Percentiles rank a stretch among this genome's conserved stretches.
These are phyloP conservation scores for Cucumis hystrix DNA, from an alignment of 306 rosid species.

Conservation along the genomic window DNA sequence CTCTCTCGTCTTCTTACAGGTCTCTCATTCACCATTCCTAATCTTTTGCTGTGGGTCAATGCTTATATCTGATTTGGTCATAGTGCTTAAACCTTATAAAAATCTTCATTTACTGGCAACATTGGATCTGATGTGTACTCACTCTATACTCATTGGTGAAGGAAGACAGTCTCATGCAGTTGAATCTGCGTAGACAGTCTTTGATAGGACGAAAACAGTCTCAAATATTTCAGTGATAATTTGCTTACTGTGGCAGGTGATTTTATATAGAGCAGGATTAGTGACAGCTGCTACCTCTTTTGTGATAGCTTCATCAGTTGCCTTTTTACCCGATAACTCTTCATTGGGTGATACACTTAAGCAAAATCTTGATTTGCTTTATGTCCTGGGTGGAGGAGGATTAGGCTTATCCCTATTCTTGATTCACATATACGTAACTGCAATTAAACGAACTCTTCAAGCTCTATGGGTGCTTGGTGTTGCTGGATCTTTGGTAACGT, in stretches of 20 bases:
- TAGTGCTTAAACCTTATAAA: background rate
- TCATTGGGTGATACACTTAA: slow-evolving; percentile 18
- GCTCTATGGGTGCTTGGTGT: slow-evolving; percentile 76
- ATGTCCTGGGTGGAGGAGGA: slow-evolving; percentile 52
- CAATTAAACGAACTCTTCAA: slow-evolving; percentile 77
- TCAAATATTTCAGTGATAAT: slow-evolving; percentile 2
- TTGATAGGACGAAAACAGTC: background rate
- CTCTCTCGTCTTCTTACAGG: background rate
- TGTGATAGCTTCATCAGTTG: slow-evolving; percentile 51
- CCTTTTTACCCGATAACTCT: slow-evolving; percentile 37
- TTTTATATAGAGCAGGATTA: slow-evolving; percentile 65
- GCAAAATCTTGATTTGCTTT: slow-evolving; percentile 43
- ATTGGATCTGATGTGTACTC: background rate
- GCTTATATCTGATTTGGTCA: background rate
- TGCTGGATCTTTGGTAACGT: slow-evolving; percentile 52
- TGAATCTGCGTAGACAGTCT: background rate
- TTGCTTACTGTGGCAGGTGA: slow-evolving; percentile 37
- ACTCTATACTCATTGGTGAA: background rate
- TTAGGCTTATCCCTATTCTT: slow-evolving; percentile 60
- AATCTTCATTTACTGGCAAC: background rate
- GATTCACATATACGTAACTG: slow-evolving; percentile 73
- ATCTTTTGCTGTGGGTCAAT: background rate
- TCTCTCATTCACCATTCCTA: background rate
- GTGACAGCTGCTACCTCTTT: slow-evolving; percentile 76
- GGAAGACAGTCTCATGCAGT: background rate